Evolutionary conservation across 2,329 filamentous ascomycete species (phyloP).

Genomic region (Colletotrichum sp.): DNA sequence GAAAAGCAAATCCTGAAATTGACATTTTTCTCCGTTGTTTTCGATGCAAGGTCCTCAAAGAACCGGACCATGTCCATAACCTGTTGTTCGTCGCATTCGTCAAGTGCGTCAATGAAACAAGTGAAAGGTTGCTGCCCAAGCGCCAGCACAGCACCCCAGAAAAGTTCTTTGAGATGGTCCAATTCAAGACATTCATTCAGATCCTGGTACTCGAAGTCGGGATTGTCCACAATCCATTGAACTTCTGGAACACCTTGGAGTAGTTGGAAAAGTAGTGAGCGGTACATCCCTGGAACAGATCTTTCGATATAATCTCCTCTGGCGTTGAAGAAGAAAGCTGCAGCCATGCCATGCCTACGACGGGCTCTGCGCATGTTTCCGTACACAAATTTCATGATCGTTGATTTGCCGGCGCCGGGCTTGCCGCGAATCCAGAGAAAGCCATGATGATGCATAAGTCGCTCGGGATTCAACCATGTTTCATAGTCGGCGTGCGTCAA

Average conservation of each 20-base stretch:
- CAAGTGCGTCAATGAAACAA: background rate
- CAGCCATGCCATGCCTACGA: background rate
- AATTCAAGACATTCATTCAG: slow-evolving; percentile 33
- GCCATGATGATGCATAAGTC: background rate
- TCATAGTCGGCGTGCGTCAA: background rate
- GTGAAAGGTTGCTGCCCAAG: background rate
- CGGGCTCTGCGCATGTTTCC: slow-evolving; percentile 10
- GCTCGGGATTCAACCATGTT: slow-evolving; percentile 6
- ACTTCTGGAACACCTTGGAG: background rate
- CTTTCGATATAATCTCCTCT: slow-evolving; percentile 9
- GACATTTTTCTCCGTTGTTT: background rate
- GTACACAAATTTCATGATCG: background rate
- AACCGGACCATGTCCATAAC: background rate
- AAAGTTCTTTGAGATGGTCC: background rate
- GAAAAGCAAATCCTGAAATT: background rate
- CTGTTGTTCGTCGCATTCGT: background rate
- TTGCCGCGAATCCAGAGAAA: slow-evolving; percentile 5
- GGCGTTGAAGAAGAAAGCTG: slow-evolving; percentile 18
- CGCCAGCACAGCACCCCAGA: background rate
- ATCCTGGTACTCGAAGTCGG: background rate
- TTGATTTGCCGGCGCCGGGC: background rate
- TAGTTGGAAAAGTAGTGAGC: background rate
- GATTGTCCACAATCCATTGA: background rate
- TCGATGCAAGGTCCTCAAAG: background rate
- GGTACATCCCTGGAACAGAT: slow-evolving; percentile 8